Evolutionary conservation across 345 rosid genomes (phyloP).

Genomic region (Acer negundo): DNA sequence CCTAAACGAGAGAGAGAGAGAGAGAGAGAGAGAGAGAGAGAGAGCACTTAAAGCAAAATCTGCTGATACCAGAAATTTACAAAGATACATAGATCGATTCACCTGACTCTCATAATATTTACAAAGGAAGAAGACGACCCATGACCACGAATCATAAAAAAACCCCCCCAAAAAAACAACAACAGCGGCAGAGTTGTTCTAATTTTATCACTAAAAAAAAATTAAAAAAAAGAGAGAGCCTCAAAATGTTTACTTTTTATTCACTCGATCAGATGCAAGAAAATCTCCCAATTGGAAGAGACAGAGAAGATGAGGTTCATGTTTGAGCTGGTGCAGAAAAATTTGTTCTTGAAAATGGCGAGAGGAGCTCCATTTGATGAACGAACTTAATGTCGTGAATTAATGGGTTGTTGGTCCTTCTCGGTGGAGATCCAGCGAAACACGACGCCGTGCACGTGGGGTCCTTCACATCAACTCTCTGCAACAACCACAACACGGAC

Average conservation of each 20-base stretch:
- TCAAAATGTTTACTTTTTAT: background rate
- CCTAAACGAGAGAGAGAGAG: background rate
- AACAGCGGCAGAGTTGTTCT: background rate
- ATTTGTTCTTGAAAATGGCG: constrained; percentile 58
- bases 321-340: constrained; percentile 28
- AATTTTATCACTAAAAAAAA: background rate
- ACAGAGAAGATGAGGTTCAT: background rate
- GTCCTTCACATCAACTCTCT: constrained; percentile 44
- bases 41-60: background rate
- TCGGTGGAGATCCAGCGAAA: constrained; percentile 76
- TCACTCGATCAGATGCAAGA: background rate
- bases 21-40: background rate
- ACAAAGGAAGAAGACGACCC: background rate
- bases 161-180: background rate
- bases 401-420: constrained; percentile 73
- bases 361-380: constrained; percentile 66
- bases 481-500: background rate
- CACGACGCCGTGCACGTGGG: constrained; percentile 38
- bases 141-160: background rate
- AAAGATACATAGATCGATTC: background rate
- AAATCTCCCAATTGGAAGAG: background rate
- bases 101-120: background rate
- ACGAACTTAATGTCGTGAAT: constrained; percentile 66
- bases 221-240: background rate
- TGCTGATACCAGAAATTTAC: background rate